Base-by-base conservation (phyloP, 78 protist species). In the slime mould (Dictyostelium discoideum) region DNA sequence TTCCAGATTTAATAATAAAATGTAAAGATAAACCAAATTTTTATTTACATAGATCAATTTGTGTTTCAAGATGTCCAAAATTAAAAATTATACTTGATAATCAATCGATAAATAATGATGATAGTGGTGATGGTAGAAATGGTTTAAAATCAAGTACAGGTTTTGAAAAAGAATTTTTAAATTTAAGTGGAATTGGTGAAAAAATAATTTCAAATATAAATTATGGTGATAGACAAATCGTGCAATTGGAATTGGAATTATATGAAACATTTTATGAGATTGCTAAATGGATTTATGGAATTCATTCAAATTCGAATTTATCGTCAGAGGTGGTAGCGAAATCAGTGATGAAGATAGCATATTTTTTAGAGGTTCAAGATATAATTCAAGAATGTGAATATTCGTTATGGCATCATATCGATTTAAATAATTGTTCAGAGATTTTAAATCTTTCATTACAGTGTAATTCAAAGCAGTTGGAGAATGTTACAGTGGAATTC, bases 31-130 rank as follows among this genome's bases (percentile, higher is more conserved):
- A 44, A 57, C 29, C 73, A 44, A 50, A 26, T 24, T 44, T 11
- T 69, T 85, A 85, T 46, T 11, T 90, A 14, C 95, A 90, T 90
- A 80, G 57, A 73, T 90, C 89, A 2, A 82, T 90, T n/a, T 90
- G 95, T 82, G 54, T 90, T 10, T 46, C 95, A 24, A 90, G 95
- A 90, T 90, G 95, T 82, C 95, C 77, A 48, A 90, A 90, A 54
- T 50, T 90, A 10, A 44, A 44, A 22, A 77, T 63, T 11, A 63
- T 87, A n/a, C 5, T 87, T 2, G 74, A 87, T 7, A 16, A 10
- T 81, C 29, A 81, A 78, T 3, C 10, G 0, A 65, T 32, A 26
- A 13, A 85, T 14, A 65, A 85, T 67, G 63, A 57, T 20, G 40
- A n/a, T 18, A 16, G 9, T 37, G 48, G 2, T 18, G 48, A 0